Base-by-base conservation (phyloP, 345 rosid genomes). In the Rubroshorea leprosula region DNA sequence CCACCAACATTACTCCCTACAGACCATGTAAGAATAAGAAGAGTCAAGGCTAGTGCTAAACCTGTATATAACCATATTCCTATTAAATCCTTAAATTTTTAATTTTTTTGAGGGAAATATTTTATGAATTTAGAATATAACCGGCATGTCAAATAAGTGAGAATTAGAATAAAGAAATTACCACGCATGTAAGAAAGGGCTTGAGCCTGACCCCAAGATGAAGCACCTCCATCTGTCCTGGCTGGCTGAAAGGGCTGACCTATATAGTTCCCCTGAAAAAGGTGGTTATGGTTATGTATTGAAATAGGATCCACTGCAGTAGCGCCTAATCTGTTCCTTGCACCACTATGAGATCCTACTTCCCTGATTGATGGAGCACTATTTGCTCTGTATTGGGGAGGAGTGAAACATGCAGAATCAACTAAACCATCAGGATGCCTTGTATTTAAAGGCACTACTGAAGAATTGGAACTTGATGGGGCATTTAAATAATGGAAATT, bases 101-200 rank as follows among this genome's bases (percentile, higher is more conserved):
- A n/a, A n/a, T n/a, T 35, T 35, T 35, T 6, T 27, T 3, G 8
- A 27, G 8, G 8, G 8, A 27, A 27, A 27, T 27, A 27, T 3
- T 45, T 47, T 26, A 43, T 9, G 23, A 15, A 26, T n/a, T n/a
- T n/a, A n/a, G n/a, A 51, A 50, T 9, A 25, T 44, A 4, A 52
- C 14, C 43, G 41, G 7, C 41, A 35, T 2, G 41, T 46, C 22
- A 53, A 29, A 23, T 25, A 49, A 27, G 5, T 1, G 27, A n/a
- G 7, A 19, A n/a, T 35, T 12, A 20, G 25, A 31, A 50, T 38
- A 31, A 43, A 26, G 49, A 68, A 61, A 61, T 50, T 81, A 90
- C 95, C 90, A 53, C 70, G 90, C 72, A 87, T 74, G 57, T 67
- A 83, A 68, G 88, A 83, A 63, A 74, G 51, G 52, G 63, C 41